Evolutionary conservation across 2,329 filamentous ascomycete genomes (phyloP).

Genomic region (Colletotrichum acutatum): DNA sequence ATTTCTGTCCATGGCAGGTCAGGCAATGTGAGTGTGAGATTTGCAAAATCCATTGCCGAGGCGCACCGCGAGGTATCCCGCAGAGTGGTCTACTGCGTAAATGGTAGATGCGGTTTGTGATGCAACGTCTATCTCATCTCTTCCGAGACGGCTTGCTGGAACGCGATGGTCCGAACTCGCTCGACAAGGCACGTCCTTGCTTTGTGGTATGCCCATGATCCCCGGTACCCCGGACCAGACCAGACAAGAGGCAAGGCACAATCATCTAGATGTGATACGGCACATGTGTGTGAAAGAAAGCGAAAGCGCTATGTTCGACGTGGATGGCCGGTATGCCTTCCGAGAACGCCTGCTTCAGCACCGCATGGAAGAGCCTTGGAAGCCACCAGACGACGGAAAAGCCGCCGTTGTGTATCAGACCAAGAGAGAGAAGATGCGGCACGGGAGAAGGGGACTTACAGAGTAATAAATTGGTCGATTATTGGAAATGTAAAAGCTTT

Average conservation of each 20-base stretch:
- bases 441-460: not conserved
- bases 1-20: not conserved
- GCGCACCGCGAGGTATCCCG: not conserved
- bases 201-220: not conserved
- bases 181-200: constrained; percentile 21
- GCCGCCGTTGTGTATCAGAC: not conserved
- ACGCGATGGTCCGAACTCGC: constrained; percentile 25
- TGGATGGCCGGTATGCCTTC: not conserved
- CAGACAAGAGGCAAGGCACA: constrained; percentile 9
- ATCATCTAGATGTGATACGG: constrained; percentile 20
- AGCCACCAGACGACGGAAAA: not conserved
- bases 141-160: not conserved
- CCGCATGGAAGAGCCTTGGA: constrained; percentile 23
- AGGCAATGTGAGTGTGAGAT: not conserved
- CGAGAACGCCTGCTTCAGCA: constrained; percentile 26
- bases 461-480: not conserved
- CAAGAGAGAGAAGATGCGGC: not conserved
- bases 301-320: not conserved
- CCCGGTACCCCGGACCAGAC: not conserved
- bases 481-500: constrained; percentile 18
- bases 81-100: not conserved
- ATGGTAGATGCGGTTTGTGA: not conserved
- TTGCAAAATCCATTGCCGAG: not conserved
- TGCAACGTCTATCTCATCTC: constrained; percentile 26
- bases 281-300: constrained; percentile 14